phyloP scores from a whole-genome alignment of 192 early-diverging fungal species.

The Backusella macrospora region DNA sequence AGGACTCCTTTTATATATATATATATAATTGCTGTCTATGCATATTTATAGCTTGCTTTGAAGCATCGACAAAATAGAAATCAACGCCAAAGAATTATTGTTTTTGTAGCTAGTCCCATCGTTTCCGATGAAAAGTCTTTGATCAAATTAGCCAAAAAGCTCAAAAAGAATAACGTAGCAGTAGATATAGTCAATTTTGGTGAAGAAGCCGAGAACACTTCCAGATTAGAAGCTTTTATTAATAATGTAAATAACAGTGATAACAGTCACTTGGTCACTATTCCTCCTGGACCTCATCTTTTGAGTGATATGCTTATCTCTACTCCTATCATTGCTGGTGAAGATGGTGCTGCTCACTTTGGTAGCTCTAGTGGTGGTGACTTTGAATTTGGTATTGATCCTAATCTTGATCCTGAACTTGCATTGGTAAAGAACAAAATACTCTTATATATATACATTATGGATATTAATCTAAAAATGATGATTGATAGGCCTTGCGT shows the following conservation, averaged over 20 bases:
- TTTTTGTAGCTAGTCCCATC: conserved; percentile 91
- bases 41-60: conserved; percentile 68
- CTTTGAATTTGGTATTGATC: conserved; percentile 96
- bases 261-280: conserved; percentile 88
- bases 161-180: conserved; percentile 98
- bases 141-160: conserved; percentile 90
- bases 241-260: conserved; percentile 89
- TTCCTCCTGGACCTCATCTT: conserved; percentile 94
- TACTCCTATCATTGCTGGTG: conserved; percentile 85
- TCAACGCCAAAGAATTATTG: conserved; percentile 91
- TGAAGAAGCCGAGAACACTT: conserved; percentile 84
- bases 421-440: conserved; percentile 61
- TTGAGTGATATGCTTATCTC: conserved; percentile 86
- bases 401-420: conserved; percentile 91
- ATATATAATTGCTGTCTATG: too few species aligned
- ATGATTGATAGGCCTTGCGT: conserved; percentile 69
- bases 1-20: neutral
- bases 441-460: neutral
- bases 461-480: neutral
- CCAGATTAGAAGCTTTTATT: conserved; percentile 91
- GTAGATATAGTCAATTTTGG: conserved; percentile 97
- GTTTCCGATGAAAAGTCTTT: conserved; percentile 82
- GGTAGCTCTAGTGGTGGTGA: conserved; percentile 59
- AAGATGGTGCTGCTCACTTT: conserved; percentile 76
- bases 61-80: conserved; percentile 98